phyloP scores from a whole-genome alignment of 2,329 filamentous ascomycete genomes.

The Talaromyces marneffei region DNA sequence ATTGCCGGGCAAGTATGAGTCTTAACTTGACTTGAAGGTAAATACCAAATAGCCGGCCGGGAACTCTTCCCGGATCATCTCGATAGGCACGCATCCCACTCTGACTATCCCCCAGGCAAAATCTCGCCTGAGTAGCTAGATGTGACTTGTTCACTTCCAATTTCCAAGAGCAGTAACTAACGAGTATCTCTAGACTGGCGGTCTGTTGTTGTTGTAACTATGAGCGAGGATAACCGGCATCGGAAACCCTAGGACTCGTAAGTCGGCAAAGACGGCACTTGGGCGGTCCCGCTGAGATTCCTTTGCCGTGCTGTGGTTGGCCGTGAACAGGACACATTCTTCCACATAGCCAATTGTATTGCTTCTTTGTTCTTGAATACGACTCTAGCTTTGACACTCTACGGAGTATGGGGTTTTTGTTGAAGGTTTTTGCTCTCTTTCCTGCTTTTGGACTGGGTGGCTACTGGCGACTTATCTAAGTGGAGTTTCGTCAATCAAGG shows the following conservation, averaged over 20 bases:
- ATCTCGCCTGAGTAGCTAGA: neutral
- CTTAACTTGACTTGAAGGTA: neutral
- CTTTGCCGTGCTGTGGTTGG: neutral
- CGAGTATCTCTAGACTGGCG: neutral
- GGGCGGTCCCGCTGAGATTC: neutral
- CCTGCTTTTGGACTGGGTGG: neutral
- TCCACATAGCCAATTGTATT: neutral
- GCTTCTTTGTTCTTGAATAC: neutral
- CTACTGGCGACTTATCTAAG: neutral
- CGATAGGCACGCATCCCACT: neutral
- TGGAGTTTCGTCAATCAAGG: neutral
- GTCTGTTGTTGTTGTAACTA: neutral
- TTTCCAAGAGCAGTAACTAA: neutral
- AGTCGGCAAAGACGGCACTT: slow-evolving; percentile 5
- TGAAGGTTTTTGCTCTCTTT: neutral
- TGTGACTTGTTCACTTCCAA: neutral
- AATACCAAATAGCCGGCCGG: neutral
- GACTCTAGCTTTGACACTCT: neutral
- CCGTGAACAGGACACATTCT: neutral
- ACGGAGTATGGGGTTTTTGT: neutral
- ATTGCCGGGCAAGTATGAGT: neutral
- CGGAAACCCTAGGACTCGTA: neutral
- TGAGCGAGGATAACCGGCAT: neutral
- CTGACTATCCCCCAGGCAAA: neutral
- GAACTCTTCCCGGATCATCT: neutral